A percentile compares a stretch with the other conserved stretches of the same genome.
These are phyloP conservation scores for Syzygium grande DNA, from an alignment of 345 rosid species.

Conservation along the genomic window DNA sequence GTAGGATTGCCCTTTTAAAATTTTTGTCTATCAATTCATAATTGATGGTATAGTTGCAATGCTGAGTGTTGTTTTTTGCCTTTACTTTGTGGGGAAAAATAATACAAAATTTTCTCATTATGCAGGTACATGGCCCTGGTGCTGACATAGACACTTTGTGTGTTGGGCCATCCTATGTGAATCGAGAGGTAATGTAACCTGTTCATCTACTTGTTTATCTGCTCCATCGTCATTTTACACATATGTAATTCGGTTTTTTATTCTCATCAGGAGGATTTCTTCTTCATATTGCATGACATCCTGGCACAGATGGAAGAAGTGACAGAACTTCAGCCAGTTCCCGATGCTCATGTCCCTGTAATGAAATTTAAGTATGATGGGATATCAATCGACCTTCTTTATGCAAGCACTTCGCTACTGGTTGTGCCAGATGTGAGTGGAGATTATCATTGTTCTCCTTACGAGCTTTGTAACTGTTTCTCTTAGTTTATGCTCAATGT, in stretches of 20 bases:
- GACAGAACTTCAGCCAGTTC: conserved; percentile 85
- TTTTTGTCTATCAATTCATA: background rate
- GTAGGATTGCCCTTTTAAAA: background rate
- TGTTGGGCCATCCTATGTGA: conserved; percentile 93
- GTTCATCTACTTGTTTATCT: background rate
- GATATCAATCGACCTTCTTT: conserved; percentile 86
- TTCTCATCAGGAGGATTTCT: conserved; percentile 68
- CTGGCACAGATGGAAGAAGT: conserved; percentile 78
- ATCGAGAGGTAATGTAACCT: conserved; percentile 46
- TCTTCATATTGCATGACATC: conserved; percentile 56
- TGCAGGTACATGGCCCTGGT: conserved; percentile 90
- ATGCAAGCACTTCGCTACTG: conserved; percentile 74
- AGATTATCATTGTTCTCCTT: background rate
- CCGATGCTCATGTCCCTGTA: conserved; percentile 96
- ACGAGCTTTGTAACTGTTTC: background rate
- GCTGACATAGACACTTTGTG: conserved; percentile 89
- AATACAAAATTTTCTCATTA: background rate
- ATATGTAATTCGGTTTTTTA: conserved; percentile 6
- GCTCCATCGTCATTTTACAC: background rate
- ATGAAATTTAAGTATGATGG: conserved; percentile 94
- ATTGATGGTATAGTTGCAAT: background rate
- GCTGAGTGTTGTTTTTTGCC: background rate
- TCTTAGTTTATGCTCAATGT: background rate
- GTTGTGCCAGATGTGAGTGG: conserved; percentile 79
- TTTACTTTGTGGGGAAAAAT: background rate